phyloP scores from a whole-genome alignment of 2,329 filamentous ascomycete genomes.

The Alternaria panax region DNA sequence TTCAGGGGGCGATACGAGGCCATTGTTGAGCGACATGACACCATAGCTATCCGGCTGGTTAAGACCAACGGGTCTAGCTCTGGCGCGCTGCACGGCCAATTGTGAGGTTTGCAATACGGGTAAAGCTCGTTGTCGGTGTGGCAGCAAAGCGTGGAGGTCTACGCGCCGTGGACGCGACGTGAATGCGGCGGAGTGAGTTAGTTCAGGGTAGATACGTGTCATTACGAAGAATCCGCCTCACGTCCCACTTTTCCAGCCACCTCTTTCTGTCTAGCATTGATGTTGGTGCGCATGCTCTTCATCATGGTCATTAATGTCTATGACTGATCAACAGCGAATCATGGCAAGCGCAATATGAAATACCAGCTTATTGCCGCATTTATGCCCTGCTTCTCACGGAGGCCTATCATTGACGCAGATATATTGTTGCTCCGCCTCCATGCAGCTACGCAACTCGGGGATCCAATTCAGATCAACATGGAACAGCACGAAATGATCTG shows the following conservation, averaged over 20 bases:
- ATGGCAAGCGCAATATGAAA: neutral
- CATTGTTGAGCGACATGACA: conserved; percentile 7
- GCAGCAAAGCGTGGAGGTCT: neutral
- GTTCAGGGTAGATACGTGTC: neutral
- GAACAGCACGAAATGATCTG: no score
- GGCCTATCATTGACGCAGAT: neutral
- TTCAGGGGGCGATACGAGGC: conserved; percentile 6
- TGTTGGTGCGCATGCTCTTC: neutral
- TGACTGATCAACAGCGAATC: neutral
- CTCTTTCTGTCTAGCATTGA: neutral
- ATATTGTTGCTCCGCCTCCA: no score
- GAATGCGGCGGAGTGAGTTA: neutral
- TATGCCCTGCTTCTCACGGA: neutral
- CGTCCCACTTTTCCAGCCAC: neutral
- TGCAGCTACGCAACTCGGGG: no score
- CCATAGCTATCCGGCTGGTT: neutral
- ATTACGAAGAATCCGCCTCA: neutral
- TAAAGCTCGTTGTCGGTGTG: neutral
- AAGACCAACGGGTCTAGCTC: neutral
- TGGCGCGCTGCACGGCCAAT: neutral
- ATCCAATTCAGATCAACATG: no score
- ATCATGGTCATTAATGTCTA: neutral
- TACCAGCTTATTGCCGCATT: neutral
- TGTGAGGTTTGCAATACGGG: neutral
- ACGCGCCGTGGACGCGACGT: neutral